Percentiles rank a stretch among this genome's conserved stretches.
phyloP scores from a whole-genome alignment of 73 alveolate genomes.

The Symbiodinium pilosum region DNA sequence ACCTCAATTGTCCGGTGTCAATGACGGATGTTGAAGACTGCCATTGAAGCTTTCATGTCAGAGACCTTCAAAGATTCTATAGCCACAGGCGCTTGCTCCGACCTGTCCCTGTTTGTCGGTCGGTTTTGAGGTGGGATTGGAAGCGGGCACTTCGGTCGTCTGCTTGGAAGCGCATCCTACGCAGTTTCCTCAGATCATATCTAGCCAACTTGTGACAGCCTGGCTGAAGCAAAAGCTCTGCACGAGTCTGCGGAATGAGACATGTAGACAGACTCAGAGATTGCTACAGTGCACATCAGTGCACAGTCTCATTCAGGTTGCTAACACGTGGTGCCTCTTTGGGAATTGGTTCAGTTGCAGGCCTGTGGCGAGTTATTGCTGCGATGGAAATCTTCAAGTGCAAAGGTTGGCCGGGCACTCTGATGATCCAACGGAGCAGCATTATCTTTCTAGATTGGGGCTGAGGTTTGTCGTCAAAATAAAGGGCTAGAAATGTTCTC shows the following conservation, averaged over 20 bases:
- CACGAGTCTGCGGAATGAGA: too few species aligned
- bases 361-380: slow-evolving; percentile 51
- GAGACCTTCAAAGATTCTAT: background rate
- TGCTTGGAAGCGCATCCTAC: slow-evolving; percentile 36
- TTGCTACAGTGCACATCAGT: too few species aligned
- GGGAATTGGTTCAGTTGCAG: background rate
- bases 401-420: slow-evolving; percentile 27
- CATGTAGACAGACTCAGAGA: too few species aligned
- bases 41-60: background rate
- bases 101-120: background rate
- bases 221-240: too few species aligned
- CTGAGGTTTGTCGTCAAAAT: too few species aligned
- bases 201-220: too few species aligned
- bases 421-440: too few species aligned
- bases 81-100: too few species aligned
- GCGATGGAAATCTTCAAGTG: slow-evolving; percentile 79
- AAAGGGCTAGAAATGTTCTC: too few species aligned
- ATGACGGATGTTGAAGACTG: background rate
- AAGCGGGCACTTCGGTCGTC: slow-evolving; percentile 49
- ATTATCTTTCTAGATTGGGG: too few species aligned
- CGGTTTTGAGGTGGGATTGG: slow-evolving; percentile 69
- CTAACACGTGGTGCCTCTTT: too few species aligned
- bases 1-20: too few species aligned
- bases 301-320: background rate
- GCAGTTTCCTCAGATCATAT: background rate